These are phyloP conservation scores for Phytophthora macrochlamydospora DNA, from an alignment of 352 stramenopile genomes.

Conservation along the genomic window DNA sequence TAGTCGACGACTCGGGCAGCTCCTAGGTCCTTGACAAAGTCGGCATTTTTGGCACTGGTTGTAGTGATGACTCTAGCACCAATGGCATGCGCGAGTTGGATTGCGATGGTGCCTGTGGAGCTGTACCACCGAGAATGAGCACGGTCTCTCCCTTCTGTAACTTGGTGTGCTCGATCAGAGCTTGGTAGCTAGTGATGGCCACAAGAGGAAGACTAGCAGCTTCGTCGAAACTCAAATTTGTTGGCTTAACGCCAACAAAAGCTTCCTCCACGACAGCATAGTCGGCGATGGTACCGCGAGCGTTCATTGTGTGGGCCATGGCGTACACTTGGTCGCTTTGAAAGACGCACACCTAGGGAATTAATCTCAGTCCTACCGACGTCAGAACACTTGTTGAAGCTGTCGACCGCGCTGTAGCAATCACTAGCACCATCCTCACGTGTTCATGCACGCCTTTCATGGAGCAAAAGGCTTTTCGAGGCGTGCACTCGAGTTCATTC, in stretches of 20 bases:
- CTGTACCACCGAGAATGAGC: constrained; percentile 52
- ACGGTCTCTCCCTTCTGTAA: constrained; percentile 43
- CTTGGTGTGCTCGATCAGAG: constrained; percentile 36
- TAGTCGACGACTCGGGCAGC: constrained; percentile 48
- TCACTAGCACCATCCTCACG: too few species aligned
- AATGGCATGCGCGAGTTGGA: constrained; percentile 47
- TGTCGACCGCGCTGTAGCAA: too few species aligned
- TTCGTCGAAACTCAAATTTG: constrained; percentile 44
- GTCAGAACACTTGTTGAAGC: too few species aligned
- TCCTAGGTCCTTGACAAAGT: constrained; percentile 31
- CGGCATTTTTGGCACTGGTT: constrained; percentile 34
- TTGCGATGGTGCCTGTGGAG: constrained; percentile 39
- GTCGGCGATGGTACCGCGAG: constrained; percentile 40
- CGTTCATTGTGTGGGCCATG: constrained; percentile 19
- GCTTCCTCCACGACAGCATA: constrained; percentile 32
- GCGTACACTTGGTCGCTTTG: constrained; percentile 37
- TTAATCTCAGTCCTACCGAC: too few species aligned
- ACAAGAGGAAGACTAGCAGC: constrained; percentile 41
- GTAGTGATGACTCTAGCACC: constrained; percentile 35
- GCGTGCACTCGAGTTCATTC: neutral
- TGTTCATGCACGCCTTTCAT: neutral
- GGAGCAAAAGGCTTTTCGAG: neutral
- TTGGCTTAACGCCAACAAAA: constrained; percentile 48
- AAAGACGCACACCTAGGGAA: too few species aligned
- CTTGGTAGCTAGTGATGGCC: constrained; percentile 45